A percentile compares a stretch with the other conserved stretches of the same genome.
Evolutionary conservation across 1,284 basidiomycete genomes (phyloP).

Genomic region (Rhodotorula sp.): DNA sequence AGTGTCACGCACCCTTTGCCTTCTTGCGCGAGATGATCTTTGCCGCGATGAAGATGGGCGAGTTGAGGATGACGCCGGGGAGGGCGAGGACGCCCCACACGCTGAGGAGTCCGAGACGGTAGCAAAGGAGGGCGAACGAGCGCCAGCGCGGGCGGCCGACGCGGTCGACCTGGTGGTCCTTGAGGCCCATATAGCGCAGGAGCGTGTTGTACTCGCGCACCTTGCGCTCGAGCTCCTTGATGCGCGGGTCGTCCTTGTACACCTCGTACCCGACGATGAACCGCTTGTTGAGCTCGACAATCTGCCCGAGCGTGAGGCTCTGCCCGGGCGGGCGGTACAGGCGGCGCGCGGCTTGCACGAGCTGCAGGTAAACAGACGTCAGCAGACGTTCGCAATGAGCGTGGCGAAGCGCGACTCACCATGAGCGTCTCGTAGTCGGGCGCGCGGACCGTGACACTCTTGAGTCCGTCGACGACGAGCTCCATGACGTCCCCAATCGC

Average conservation of each 20-base stretch:
- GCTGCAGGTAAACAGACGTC: constrained; percentile 53
- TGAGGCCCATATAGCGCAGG: constrained; percentile 87
- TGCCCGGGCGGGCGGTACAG: constrained; percentile 95
- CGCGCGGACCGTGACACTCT: constrained; percentile 93
- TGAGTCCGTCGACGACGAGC: constrained; percentile 91
- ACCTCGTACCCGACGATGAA: constrained; percentile 86
- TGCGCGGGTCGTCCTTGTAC: constrained; percentile 90
- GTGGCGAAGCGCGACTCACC: constrained; percentile 56
- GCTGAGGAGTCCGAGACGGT: constrained; percentile 76
- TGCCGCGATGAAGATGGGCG: constrained; percentile 91
- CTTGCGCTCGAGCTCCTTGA: constrained; percentile 76
- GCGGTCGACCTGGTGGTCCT: constrained; percentile 83
- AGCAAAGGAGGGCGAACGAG: constrained; percentile 78
- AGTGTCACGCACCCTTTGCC: constrained; percentile 69
- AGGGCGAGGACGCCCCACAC: constrained; percentile 86
- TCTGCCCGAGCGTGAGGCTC: constrained; percentile 90
- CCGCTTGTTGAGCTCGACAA: constrained; percentile 93
- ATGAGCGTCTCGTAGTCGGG: constrained; percentile 98
- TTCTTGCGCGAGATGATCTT: constrained; percentile 85
- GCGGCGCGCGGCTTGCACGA: constrained; percentile 92
- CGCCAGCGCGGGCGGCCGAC: constrained; percentile 73
- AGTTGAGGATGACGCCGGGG: constrained; percentile 92
- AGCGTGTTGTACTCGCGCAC: constrained; percentile 94
- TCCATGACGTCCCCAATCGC: constrained; percentile 89
- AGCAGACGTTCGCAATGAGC: no score